These are phyloP conservation scores for Botryosphaeria dothidea DNA, from an alignment of 2,329 filamentous ascomycete genomes.

Conservation along the genomic window DNA sequence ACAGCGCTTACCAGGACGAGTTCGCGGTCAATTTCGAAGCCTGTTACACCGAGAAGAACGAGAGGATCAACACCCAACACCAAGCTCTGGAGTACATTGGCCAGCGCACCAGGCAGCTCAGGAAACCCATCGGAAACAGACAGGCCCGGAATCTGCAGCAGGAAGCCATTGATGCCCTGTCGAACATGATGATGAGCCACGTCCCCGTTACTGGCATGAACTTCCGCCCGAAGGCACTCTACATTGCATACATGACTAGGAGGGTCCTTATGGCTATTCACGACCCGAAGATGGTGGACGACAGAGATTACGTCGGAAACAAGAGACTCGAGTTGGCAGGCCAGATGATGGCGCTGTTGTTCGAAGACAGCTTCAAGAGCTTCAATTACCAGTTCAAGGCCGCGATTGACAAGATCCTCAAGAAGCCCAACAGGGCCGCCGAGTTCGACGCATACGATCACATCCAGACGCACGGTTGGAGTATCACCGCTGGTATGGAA, in stretches of 20 bases:
- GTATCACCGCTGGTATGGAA: conserved; percentile 91
- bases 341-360: conserved; percentile 87
- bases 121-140: conserved; percentile 58
- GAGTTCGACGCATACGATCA: conserved; percentile 85
- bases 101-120: conserved; percentile 81
- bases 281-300: conserved; percentile 86
- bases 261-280: conserved; percentile 92
- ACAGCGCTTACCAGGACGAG: conserved; percentile 88
- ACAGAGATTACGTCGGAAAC: conserved; percentile 97
- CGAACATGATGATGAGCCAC: conserved; percentile 91
- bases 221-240: conserved; percentile 95
- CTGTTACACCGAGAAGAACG: conserved; percentile 68
- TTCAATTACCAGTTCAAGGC: conserved; percentile 87
- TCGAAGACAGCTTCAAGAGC: conserved; percentile 97
- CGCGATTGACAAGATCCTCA: conserved; percentile 92
- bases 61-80: conserved; percentile 79
- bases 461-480: conserved; percentile 79
- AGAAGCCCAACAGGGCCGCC: conserved; percentile 86
- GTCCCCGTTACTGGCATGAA: conserved; percentile 89
- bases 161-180: conserved; percentile 88
- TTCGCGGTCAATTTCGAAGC: conserved; percentile 97
- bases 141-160: conserved; percentile 75
- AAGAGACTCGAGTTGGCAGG: conserved; percentile 94
- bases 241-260: conserved; percentile 96
- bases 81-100: conserved; percentile 95